Percentiles rank a stretch among this genome's conserved stretches.
Conservation (phyloP, 163 green algal species). For the Botryococcus braunii region DNA sequence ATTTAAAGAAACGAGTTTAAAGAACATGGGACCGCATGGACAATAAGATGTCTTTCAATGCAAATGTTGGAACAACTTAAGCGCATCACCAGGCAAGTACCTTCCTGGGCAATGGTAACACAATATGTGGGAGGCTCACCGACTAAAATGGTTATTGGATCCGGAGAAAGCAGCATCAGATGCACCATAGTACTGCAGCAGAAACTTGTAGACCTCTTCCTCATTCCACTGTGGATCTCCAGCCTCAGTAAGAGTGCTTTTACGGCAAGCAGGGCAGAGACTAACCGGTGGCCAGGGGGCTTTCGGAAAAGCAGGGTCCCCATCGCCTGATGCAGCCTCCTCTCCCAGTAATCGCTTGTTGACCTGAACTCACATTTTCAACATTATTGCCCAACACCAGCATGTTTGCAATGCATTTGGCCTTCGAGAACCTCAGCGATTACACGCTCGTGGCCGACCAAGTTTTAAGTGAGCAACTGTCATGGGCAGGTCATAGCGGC, state of each 20-base stretch:
- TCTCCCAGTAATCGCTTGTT: conserved; percentile 31
- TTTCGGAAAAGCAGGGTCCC: conserved; percentile 41
- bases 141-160: background rate
- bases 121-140: too few species aligned
- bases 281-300: conserved; percentile 29
- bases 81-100: too few species aligned
- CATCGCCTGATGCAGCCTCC: conserved; percentile 19
- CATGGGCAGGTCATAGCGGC: background rate
- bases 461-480: background rate
- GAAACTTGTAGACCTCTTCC: conserved; percentile 33
- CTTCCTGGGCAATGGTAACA: too few species aligned
- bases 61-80: too few species aligned
- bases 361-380: conserved; percentile 21
- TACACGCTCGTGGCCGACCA: background rate
- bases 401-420: background rate
- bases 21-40: too few species aligned
- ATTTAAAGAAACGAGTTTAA: too few species aligned
- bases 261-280: conserved; percentile 26
- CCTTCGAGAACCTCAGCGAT: background rate
- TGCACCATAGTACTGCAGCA: conserved; percentile 28
- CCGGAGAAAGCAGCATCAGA: conserved; percentile 1
- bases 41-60: too few species aligned
- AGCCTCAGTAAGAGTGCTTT: conserved; percentile 5
- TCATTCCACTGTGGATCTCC: conserved; percentile 28
- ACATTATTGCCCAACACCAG: background rate